These are phyloP conservation scores for Kodamaea laetipori DNA, from an alignment of 805 yeast species.

Conservation along the genomic window DNA sequence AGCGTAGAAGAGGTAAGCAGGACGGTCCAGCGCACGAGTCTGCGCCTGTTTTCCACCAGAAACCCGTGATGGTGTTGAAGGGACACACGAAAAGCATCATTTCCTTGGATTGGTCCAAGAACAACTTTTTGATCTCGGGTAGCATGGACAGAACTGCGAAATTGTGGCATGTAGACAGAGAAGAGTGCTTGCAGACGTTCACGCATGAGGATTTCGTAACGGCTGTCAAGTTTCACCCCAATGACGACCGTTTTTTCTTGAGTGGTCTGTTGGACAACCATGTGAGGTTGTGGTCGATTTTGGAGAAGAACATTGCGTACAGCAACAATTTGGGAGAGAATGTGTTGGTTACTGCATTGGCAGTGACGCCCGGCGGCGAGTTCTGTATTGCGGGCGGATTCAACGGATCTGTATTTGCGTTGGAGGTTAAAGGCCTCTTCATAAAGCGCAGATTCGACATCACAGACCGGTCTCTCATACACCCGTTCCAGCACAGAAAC, in stretches of 20 bases:
- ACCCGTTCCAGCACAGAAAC: conserved; percentile 27
- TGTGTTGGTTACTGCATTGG: conserved; percentile 72
- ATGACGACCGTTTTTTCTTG: conserved; percentile 82
- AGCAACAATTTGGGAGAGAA: conserved; percentile 54
- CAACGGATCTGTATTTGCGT: conserved; percentile 62
- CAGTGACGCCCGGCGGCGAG: conserved; percentile 67
- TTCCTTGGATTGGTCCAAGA: conserved; percentile 86
- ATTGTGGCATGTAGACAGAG: conserved; percentile 81
- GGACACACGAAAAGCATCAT: conserved; percentile 75
- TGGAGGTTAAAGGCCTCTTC: conserved; percentile 66
- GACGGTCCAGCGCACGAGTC: conserved; percentile 32
- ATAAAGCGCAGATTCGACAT: conserved; percentile 35
- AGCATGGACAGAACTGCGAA: conserved; percentile 84
- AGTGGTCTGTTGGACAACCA: conserved; percentile 80
- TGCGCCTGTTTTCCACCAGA: conserved; percentile 78
- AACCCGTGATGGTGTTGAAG: conserved; percentile 58
- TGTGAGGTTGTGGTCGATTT: conserved; percentile 80
- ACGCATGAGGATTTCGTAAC: conserved; percentile 82
- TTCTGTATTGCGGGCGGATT: conserved; percentile 74
- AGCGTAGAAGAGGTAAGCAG: conserved; percentile 18
- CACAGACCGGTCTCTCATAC: conserved; percentile 27
- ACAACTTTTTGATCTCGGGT: conserved; percentile 75
- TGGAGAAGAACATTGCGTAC: conserved; percentile 67
- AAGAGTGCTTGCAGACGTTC: conserved; percentile 62
- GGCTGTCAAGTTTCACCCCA: conserved; percentile 75